phyloP scores from a whole-genome alignment of 2,329 filamentous ascomycete genomes.

The Myrmaecium sp. region DNA sequence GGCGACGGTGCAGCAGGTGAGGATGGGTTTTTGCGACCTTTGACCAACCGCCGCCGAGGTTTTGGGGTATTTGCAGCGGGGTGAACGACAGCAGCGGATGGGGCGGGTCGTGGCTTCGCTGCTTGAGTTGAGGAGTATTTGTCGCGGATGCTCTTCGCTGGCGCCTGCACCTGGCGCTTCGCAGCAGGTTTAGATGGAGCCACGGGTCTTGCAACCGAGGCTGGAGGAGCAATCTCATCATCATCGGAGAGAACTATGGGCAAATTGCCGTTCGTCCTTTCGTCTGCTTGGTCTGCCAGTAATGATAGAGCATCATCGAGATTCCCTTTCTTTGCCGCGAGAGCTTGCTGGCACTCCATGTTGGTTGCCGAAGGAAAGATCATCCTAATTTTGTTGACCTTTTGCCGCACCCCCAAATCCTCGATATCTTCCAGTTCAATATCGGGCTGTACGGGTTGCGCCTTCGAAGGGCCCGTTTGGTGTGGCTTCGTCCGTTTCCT shows the following conservation, averaged over 20 bases:
- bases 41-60: conserved; percentile 27
- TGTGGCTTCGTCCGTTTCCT: conserved; percentile 3
- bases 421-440: conserved; percentile 14
- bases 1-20: conserved; percentile 10
- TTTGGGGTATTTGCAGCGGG: conserved; percentile 4
- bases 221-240: conserved; percentile 17
- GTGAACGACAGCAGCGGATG: conserved; percentile 11
- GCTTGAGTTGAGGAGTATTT: conserved; percentile 26
- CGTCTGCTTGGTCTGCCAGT: not conserved
- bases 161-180: conserved; percentile 37
- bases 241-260: conserved; percentile 10
- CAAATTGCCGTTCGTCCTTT: conserved; percentile 14
- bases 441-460: conserved; percentile 13
- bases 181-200: conserved; percentile 28
- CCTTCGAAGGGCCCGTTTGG: conserved; percentile 17
- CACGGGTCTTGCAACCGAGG: conserved; percentile 9
- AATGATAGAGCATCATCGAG: conserved; percentile 36
- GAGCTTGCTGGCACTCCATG: conserved; percentile 29
- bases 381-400: conserved; percentile 34
- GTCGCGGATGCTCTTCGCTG: conserved; percentile 38
- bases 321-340: conserved; percentile 33
- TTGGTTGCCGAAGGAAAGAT: conserved; percentile 25
- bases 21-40: conserved; percentile 27
- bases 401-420: conserved; percentile 31
- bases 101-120: conserved; percentile 8